phyloP scores from a whole-genome alignment of 73 alveolate species.

The Breviolum minutum region DNA sequence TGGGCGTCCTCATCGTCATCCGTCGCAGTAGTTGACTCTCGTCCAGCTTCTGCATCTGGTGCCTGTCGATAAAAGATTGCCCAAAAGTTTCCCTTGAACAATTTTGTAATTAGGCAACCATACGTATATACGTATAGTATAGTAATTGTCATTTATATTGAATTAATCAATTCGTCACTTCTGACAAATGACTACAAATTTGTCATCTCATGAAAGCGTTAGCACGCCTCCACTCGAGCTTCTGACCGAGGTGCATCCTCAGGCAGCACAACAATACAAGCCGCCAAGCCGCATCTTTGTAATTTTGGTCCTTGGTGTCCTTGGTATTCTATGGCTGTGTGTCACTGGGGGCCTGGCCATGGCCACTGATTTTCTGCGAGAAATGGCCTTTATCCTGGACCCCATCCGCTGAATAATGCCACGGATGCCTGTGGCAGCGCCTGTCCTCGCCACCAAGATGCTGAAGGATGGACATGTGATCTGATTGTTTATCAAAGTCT shows the following conservation, averaged over 20 bases:
- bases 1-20: conserved; percentile 52
- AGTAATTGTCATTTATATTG: too few species aligned
- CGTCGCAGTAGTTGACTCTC: conserved; percentile 43
- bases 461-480: too few species aligned
- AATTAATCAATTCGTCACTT: too few species aligned
- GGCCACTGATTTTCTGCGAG: neutral
- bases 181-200: too few species aligned
- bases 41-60: conserved; percentile 49
- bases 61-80: neutral
- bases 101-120: neutral
- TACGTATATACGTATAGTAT: too few species aligned
- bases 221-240: neutral
- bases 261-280: neutral
- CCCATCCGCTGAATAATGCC: conserved; percentile 36
- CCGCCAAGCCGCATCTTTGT: neutral
- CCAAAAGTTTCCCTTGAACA: neutral
- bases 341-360: neutral
- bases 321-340: too few species aligned
- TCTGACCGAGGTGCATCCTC: neutral
- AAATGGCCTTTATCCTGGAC: neutral
- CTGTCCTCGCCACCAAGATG: neutral
- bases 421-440: neutral
- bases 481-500: too few species aligned
- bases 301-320: neutral
- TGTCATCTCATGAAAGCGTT: neutral